Percentiles rank a stretch among this genome's conserved stretches.
phyloP scores from a whole-genome alignment of 2,329 filamentous ascomycete species.

The Penicillium janthinellum region DNA sequence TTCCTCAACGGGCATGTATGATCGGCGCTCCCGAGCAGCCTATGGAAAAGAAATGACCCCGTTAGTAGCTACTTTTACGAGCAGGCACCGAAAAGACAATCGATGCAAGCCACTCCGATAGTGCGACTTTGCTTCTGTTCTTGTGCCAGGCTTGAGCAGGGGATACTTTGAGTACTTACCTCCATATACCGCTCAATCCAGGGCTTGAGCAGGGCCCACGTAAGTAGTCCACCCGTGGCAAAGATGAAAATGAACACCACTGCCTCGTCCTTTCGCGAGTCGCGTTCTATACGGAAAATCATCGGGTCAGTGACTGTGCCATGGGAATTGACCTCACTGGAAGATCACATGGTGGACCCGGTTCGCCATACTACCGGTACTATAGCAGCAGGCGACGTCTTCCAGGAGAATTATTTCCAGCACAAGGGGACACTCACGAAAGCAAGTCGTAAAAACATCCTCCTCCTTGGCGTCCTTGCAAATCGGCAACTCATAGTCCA shows the following conservation, averaged over 20 bases:
- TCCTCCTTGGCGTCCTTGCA: slow-evolving; percentile 65
- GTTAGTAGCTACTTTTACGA: slow-evolving; percentile 6
- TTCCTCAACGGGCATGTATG: slow-evolving; percentile 55
- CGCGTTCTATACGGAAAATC: slow-evolving; percentile 53
- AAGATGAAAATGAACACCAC: slow-evolving; percentile 69
- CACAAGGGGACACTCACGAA: slow-evolving; percentile 49
- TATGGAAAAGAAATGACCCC: slow-evolving; percentile 23
- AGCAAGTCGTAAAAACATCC: slow-evolving; percentile 67
- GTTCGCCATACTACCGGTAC: background rate
- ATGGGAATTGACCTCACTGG: background rate
- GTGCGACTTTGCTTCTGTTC: background rate
- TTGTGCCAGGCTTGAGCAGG: background rate
- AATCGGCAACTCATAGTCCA: slow-evolving; percentile 62
- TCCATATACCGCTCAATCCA: slow-evolving; percentile 60
- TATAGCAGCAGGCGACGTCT: background rate
- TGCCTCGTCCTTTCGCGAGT: slow-evolving; percentile 67
- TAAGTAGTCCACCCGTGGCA: slow-evolving; percentile 61
- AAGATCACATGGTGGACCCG: background rate
- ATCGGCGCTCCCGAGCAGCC: slow-evolving; percentile 51
- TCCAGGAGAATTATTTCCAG: background rate
- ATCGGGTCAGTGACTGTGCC: slow-evolving; percentile 6
- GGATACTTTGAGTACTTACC: slow-evolving; percentile 37
- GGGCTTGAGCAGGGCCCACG: slow-evolving; percentile 62
- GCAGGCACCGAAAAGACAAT: background rate
- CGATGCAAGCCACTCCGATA: background rate